Conservation (phyloP, 768 basidiomycete genomes). For the Clitopilus hobsonii region DNA sequence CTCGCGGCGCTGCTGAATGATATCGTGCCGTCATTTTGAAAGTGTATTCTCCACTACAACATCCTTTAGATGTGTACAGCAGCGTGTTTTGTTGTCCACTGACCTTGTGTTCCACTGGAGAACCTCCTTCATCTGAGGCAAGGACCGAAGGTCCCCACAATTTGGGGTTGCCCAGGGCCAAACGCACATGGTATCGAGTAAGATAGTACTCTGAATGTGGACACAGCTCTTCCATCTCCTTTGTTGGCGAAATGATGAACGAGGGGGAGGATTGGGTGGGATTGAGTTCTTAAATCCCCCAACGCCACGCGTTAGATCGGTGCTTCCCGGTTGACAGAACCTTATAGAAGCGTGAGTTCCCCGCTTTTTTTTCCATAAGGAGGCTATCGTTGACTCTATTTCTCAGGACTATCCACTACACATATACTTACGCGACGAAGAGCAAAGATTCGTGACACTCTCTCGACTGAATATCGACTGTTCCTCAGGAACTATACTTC, state of each 20-base stretch:
- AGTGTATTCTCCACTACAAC: background rate
- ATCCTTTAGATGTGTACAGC: too few relatives aligned
- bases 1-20: background rate
- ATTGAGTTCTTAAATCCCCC: background rate
- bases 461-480: too few relatives aligned
- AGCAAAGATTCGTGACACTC: too few relatives aligned
- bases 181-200: background rate
- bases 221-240: background rate
- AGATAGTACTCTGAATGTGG: background rate
- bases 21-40: background rate
- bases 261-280: too few relatives aligned
- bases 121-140: background rate
- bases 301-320: background rate
- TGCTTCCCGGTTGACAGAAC: background rate
- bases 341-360: background rate
- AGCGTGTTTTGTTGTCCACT: background rate
- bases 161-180: background rate
- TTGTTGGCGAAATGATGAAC: too few relatives aligned
- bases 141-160: background rate
- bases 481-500: too few relatives aligned
- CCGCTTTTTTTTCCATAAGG: background rate
- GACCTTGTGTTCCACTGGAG: background rate
- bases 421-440: too few relatives aligned
- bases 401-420: background rate
- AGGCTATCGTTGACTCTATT: background rate